These are phyloP conservation scores for Trichoderma simmonsii DNA, from an alignment of 2,329 filamentous ascomycete species.

Conservation along the genomic window DNA sequence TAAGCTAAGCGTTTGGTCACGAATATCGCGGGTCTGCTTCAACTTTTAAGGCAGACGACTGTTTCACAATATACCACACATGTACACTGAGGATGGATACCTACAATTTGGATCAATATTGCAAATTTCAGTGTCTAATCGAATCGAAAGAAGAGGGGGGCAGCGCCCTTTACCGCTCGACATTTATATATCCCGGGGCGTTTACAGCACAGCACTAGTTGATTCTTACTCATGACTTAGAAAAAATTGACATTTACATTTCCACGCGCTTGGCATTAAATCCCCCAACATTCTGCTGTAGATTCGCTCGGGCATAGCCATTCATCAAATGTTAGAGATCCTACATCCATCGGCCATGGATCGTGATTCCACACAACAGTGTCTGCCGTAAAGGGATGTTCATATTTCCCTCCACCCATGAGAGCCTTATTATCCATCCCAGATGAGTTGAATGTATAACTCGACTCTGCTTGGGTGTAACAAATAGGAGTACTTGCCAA, in stretches of 20 bases:
- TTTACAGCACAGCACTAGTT: slow-evolving; percentile 4
- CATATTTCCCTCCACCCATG: neutral
- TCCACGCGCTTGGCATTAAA: neutral
- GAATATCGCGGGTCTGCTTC: neutral
- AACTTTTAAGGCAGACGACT: neutral
- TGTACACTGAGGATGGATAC: neutral
- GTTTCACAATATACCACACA: neutral
- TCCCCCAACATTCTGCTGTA: neutral
- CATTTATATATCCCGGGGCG: neutral
- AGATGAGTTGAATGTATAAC: neutral
- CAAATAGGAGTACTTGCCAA: too few relatives aligned
- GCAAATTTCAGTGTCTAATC: neutral
- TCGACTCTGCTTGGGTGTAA: neutral
- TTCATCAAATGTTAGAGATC: slow-evolving; percentile 22
- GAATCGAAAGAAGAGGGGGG: neutral
- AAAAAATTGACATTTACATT: neutral
- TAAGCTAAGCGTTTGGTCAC: neutral
- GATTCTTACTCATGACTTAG: neutral
- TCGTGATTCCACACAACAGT: neutral
- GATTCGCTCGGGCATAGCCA: slow-evolving; percentile 19
- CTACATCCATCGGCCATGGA: slow-evolving; percentile 1
- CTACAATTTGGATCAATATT: neutral
- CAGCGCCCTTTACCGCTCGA: neutral
- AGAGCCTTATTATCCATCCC: neutral
- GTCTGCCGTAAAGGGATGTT: neutral